phyloP scores from a whole-genome alignment of 352 stramenopile species.

The Plasmopara viticola region DNA sequence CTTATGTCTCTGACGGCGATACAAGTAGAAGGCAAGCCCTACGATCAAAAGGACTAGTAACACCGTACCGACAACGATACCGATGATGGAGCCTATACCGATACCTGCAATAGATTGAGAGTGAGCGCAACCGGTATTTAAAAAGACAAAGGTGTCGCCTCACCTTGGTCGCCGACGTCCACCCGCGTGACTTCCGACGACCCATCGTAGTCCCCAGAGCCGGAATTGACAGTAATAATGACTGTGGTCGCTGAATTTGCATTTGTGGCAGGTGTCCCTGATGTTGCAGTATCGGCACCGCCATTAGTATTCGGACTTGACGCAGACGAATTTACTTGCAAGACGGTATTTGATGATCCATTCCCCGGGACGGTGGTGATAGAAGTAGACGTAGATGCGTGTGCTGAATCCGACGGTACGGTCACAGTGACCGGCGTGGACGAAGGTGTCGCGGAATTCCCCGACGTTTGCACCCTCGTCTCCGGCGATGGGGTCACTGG shows the following conservation, averaged over 20 bases:
- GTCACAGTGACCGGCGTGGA: not conserved
- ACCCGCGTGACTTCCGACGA: conserved; percentile 8
- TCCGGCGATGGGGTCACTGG: not conserved
- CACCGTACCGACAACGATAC: conserved; percentile 13
- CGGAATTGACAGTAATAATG: conserved; percentile 12
- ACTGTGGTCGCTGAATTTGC: conserved; percentile 22
- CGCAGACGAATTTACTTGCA: conserved; percentile 3
- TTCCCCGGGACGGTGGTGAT: not conserved
- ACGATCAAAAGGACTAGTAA: conserved; percentile 17
- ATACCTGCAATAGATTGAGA: conserved; percentile 8
- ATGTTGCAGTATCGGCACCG: conserved; percentile 4
- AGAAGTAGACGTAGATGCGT: conserved; percentile 1
- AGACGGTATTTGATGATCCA: conserved; percentile 5
- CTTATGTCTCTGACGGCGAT: conserved; percentile 19
- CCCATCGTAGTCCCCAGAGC: conserved; percentile 8
- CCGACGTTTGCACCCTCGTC: not conserved
- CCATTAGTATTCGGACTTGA: conserved; percentile 9
- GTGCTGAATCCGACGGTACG: not conserved
- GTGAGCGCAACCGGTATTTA: not conserved
- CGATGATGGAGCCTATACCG: conserved; percentile 16
- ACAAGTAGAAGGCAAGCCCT: conserved; percentile 17
- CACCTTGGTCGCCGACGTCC: conserved; percentile 11
- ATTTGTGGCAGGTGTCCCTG: conserved; percentile 11
- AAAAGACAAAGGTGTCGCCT: not conserved
- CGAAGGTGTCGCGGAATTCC: not conserved